Evolutionary conservation across 805 yeast species (phyloP).

Genomic region (Ogataea trehalophila): DNA sequence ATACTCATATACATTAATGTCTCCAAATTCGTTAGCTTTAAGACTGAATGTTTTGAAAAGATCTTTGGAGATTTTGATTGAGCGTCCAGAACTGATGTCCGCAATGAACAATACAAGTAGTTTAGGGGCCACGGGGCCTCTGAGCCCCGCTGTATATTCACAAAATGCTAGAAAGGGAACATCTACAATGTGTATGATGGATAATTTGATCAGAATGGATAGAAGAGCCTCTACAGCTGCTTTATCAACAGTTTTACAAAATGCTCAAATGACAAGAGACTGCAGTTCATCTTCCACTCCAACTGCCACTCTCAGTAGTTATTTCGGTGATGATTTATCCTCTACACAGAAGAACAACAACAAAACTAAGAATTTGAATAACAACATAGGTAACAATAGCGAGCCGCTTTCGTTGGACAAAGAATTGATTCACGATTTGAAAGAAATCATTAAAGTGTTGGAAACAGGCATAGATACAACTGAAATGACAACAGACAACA

Average conservation of each 20-base stretch:
- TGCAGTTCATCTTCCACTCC: constrained; percentile 3
- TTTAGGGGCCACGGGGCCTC: not conserved
- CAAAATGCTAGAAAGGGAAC: constrained; percentile 12
- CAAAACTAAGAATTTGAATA: not conserved
- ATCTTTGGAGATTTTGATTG: constrained; percentile 67
- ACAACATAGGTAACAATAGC: not conserved
- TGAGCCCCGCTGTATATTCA: not conserved
- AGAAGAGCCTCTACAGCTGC: constrained; percentile 44
- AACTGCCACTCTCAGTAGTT: not conserved
- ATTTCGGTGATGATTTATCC: not conserved
- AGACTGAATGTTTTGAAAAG: constrained; percentile 70
- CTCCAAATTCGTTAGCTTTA: constrained; percentile 75
- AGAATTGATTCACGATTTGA: constrained; percentile 37
- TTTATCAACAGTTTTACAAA: constrained; percentile 39
- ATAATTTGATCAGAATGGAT: constrained; percentile 30
- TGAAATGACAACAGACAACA: constrained; percentile 20
- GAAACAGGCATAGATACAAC: constrained; percentile 31
- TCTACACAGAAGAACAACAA: not conserved
- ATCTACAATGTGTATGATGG: constrained; percentile 16
- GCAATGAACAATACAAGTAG: constrained; percentile 9
- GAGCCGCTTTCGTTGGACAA: constrained; percentile 7
- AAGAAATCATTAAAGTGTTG: constrained; percentile 44
- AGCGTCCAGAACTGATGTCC: constrained; percentile 44
- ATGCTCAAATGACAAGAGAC: constrained; percentile 20
- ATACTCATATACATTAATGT: constrained; percentile 76